Evolutionary conservation across 208 protist genomes (phyloP), one percentile per base, ranked within the genome.

Genomic region (Tritrichomonas foetus): DNA sequence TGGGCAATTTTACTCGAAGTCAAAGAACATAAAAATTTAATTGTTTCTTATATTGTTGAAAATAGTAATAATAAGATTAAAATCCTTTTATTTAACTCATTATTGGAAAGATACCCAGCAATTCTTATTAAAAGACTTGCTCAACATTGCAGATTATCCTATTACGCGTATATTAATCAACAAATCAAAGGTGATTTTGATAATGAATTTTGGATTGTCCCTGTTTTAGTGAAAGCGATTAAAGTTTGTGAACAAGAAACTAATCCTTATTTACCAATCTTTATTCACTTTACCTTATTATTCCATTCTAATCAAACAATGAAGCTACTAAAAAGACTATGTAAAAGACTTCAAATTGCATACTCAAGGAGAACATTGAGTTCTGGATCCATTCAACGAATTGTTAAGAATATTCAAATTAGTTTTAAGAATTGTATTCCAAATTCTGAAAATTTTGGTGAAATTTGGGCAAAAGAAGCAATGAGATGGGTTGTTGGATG

Each of bases 231-330:
- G 5, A 57, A 89, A 36, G 47, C 47, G 0, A 49, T 89, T 39
- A n/a, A 89, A 5, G 2, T 33, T 53, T 53, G 20, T 22, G 47
- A 89, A 36, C 11, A 61, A 61, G 53, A 61, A 61, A 61, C 16
- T 5, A 61, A 16, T 61, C 11, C 25, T 16, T 33, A 39, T 39
- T 39, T 89, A n/a, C 78, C 39, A 36, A 27, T 89, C 16, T 47
- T 89, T 33, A 57, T 57, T 61, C 78, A 89, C 11, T 89, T 39
- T 57, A 20, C 78, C 20, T 16, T 89, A 16, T 36, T 89, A 5
- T 89, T 89, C 30, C 78, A 89, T 39, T 89, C 78, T 11, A 89
- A 49, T 47, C 78, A 89, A 57, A 49, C 78, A 25, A 25, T 33
- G 39, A 14, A 30, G 9, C 27, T 89, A 3, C 57, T 89, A 44